Evolutionary conservation across 129 eudicot genomes (phyloP).

Genomic region (Saposhnikovia divaricata): DNA sequence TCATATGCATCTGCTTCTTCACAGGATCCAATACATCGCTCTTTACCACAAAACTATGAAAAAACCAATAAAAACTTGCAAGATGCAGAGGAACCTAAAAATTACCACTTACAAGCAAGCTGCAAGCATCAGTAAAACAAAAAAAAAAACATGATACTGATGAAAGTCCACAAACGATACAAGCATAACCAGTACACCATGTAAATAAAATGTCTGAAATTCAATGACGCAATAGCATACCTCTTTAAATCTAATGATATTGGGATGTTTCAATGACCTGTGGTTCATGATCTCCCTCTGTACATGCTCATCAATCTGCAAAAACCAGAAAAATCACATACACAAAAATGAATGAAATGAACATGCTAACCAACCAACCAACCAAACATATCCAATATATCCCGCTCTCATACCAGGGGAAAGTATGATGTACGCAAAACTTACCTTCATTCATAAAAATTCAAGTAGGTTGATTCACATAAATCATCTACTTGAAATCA

Average conservation of each 20-base stretch:
- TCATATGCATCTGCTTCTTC: slow-evolving; percentile 7
- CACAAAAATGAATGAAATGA: not conserved
- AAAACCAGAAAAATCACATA: not conserved
- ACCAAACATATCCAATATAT: no score
- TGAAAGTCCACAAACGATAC: not conserved
- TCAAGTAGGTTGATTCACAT: no score
- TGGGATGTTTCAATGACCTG: slow-evolving; percentile 64
- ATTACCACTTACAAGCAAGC: not conserved
- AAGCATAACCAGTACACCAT: no score
- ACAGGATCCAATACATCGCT: slow-evolving; percentile 7
- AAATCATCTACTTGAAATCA: not conserved
- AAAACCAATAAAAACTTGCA: not conserved
- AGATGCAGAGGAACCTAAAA: not conserved
- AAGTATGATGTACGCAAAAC: no score
- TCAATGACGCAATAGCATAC: slow-evolving; percentile 17
- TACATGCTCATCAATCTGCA: slow-evolving; percentile 74
- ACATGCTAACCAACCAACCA: not conserved
- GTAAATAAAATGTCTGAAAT: not conserved
- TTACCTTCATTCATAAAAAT: no score
- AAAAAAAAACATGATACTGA: not conserved
- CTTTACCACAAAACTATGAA: not conserved
- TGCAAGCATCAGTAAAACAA: not conserved
- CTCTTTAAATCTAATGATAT: slow-evolving; percentile 65
- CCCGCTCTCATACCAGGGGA: no score
- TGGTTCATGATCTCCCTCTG: slow-evolving; percentile 81